Base-by-base conservation (phyloP, 176 grass and related monocot genomes). In the Aegilops longissima region DNA sequence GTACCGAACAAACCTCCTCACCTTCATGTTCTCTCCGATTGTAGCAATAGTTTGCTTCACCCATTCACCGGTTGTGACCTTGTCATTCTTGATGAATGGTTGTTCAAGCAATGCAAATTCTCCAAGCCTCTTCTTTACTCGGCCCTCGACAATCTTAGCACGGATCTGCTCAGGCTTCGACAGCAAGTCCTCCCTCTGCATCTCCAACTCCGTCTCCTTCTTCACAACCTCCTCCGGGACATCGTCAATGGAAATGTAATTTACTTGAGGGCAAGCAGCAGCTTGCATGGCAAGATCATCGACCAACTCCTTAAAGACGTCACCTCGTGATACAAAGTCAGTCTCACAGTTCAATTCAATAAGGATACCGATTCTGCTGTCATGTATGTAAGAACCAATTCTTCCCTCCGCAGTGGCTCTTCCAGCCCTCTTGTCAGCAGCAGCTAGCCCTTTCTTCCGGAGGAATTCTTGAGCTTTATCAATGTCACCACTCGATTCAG, bases 301-400 rank as follows among this genome's bases (percentile, higher is more conserved):
- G 6, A 96, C 90, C 67, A 99, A 80, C 85, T 94, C 94, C 86
- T 91, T 99, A 78, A 96, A 99, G 52, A 99, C 85, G 21, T 99
- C 90, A 79, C 97, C 97, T 61, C 97, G 82, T 31, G 97, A 99
- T 71, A 99, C 97, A 73, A 99, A 99, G 82, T 99, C 97, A n/a
- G 97, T 99, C 91, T 99, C 97, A 72, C 97, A 99, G 62, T 99
- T 99, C 61, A 99, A 92, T 87, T 99, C 97, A 27, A 99, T 74
- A 39, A 99, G 90, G 70, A 99, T 84, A 25, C 95, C 95, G 3
- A 98, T 98, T 90, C 95, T 90, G 61, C 84, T 91, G 58, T 98
- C 95, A 87, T 98, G 93, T 78, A 98, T 91, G 78, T 98, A 98
- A 66, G 95, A 96, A 51, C 97, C 97, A 77, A 99, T 92, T 81